Conservation (phyloP, 2,329 filamentous ascomycete genomes). For the Claviceps capensis region DNA sequence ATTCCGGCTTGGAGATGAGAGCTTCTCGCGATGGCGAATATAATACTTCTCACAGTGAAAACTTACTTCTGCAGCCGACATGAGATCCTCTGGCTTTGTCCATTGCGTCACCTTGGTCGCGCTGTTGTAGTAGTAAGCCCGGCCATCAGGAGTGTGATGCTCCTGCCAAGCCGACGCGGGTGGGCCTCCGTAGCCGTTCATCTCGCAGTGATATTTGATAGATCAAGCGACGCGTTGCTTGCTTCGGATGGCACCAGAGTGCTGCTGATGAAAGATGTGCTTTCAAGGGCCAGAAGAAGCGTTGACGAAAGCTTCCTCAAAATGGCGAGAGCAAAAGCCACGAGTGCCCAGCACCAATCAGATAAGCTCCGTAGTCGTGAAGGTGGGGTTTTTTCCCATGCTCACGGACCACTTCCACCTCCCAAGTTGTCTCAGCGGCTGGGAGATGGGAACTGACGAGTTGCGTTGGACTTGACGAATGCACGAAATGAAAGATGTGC, state of each 20-base stretch:
- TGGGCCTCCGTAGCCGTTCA: slow-evolving; percentile 45
- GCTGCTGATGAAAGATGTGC: background rate
- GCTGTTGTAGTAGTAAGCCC: slow-evolving; percentile 82
- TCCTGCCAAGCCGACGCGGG: slow-evolving; percentile 58
- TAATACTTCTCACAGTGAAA: background rate
- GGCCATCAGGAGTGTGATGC: slow-evolving; percentile 66
- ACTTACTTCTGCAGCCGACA: slow-evolving; percentile 66
- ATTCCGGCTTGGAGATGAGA: no score
- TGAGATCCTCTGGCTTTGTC: slow-evolving; percentile 83
- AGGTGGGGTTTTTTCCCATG: background rate
- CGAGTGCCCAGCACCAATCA: background rate
- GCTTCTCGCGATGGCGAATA: background rate
- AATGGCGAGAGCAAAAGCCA: background rate
- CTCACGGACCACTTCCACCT: background rate
- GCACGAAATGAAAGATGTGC: background rate
- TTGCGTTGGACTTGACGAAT: background rate
- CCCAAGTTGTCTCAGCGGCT: background rate
- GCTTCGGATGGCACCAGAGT: background rate
- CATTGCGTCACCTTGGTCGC: slow-evolving; percentile 82
- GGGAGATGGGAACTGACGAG: background rate
- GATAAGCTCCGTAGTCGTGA: background rate
- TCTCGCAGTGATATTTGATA: slow-evolving; percentile 17
- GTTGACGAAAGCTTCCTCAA: background rate
- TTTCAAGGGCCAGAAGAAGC: background rate
- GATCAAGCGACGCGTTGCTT: background rate